These are phyloP conservation scores for Tetrapisispora fleetii DNA, from an alignment of 805 yeast species.

Conservation along the genomic window DNA sequence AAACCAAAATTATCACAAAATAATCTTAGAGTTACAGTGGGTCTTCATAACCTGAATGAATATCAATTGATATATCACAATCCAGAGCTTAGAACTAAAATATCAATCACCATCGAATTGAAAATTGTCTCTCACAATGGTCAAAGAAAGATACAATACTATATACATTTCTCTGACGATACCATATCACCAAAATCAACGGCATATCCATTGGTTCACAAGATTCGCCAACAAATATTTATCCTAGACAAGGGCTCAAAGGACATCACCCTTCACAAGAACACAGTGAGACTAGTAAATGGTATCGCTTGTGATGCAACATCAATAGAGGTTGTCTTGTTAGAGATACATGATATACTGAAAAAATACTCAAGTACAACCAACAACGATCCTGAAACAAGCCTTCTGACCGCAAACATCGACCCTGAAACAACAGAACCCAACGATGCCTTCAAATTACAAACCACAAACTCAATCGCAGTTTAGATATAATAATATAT, in stretches of 20 bases:
- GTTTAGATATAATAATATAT: not conserved
- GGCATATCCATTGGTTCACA: conserved; percentile 23
- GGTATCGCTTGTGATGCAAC: conserved; percentile 25
- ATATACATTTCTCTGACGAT: conserved; percentile 24
- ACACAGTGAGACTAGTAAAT: conserved; percentile 20
- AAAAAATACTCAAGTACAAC: conserved; percentile 6
- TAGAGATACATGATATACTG: conserved; percentile 19
- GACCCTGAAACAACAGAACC: not conserved
- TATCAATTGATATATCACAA: conserved; percentile 24
- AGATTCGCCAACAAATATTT: conserved; percentile 23
- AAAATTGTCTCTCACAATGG: conserved; percentile 23
- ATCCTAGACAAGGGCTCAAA: conserved; percentile 13
- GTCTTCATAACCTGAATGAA: conserved; percentile 23
- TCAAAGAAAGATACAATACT: conserved; percentile 17
- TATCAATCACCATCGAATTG: conserved; percentile 22
- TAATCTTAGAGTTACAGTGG: conserved; percentile 16
- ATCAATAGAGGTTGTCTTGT: conserved; percentile 5
- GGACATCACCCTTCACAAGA: conserved; percentile 2
- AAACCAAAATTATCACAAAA: conserved; percentile 3
- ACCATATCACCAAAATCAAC: conserved; percentile 20
- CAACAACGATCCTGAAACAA: conserved; percentile 1
- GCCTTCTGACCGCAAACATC: not conserved
- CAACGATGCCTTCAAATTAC: not conserved
- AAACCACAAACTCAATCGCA: not conserved
- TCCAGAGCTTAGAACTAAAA: conserved; percentile 19